Percentiles rank a stretch among this genome's conserved stretches.
phyloP scores from a whole-genome alignment of 139 green algal species.

The Picochlorum sp. region DNA sequence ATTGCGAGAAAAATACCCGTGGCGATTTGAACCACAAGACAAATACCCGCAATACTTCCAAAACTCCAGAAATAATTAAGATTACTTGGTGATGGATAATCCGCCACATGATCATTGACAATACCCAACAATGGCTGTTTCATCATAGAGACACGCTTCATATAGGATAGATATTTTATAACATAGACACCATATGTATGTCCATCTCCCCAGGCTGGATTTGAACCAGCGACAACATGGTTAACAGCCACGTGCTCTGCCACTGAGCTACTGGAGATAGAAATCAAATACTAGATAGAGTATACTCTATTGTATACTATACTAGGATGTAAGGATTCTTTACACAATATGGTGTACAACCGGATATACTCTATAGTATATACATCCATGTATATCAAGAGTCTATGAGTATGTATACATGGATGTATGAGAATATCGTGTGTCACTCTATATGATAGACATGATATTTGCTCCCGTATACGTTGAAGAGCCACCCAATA shows the following conservation, averaged over 20 bases:
- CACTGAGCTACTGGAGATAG: constrained; percentile 51
- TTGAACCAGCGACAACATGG: constrained; percentile 49
- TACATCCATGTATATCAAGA: constrained; percentile 11
- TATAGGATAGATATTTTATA: constrained; percentile 10
- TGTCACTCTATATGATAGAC: constrained; percentile 20
- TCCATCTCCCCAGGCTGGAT: constrained; percentile 32
- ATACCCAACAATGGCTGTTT: constrained; percentile 42
- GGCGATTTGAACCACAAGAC: constrained; percentile 48
- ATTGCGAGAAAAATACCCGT: constrained; percentile 57
- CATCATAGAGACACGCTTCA: constrained; percentile 44
- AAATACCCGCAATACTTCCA: constrained; percentile 48
- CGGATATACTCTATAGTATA: constrained; percentile 1
- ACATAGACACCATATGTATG: not conserved
- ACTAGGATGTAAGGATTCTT: not conserved
- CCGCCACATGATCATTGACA: constrained; percentile 49
- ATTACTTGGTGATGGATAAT: constrained; percentile 51
- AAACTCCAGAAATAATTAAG: constrained; percentile 51
- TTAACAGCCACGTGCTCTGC: constrained; percentile 56
- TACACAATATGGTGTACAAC: not conserved
- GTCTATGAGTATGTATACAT: constrained; percentile 2
- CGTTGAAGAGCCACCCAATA: too few species aligned
- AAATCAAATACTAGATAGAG: constrained; percentile 14
- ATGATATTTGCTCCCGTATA: too few species aligned
- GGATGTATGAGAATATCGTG: constrained; percentile 16
- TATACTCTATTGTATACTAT: constrained; percentile 5